Evolutionary conservation across 768 basidiomycete species (phyloP), one percentile per base, ranked within the genome.

Genomic region (Cystofilobasidium ferigula): DNA sequence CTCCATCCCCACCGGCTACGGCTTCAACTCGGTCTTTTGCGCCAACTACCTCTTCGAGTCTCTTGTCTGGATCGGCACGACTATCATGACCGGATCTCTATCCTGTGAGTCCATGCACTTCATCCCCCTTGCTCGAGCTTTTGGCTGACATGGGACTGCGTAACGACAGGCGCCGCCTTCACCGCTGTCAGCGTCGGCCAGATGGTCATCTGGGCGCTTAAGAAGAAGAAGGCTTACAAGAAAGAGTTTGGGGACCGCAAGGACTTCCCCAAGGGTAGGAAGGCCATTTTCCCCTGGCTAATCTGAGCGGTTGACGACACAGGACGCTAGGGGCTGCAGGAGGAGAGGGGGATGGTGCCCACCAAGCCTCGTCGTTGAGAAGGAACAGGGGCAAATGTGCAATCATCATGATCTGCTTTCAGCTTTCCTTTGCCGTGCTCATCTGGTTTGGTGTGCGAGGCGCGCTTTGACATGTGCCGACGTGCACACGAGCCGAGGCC

Each of bases 31-130:
- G n/a, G 82, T 93, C 45, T 87, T 89, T 8, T 87, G 83, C 79
- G 90, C 94, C 20, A 97, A 99, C 76, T 99, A 99, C 78, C 85
- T 88, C 74, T 97, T 93, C 72, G 95, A 99, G 77, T 81, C 78
- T 10, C 67, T 94, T 30, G 86, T 78, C 0, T 95, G 94, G 89
- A 72, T 79, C 5, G 78, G 81, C 20, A 80, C 95, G 58, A 81
- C 81, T 28, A 79, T 79, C 26, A 85, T 98, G 84, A 91, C 91
- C 2, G 82, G 85, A 35, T 88, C 86, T 72, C 78, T 82, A 70
- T 83, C 82, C 48, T 83, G 90, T 89, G 72, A 59, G 86, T 79
- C 53, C n/a, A 36, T 13, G 16, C 36, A 22, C 42, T 30, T 26
- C 42, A 22, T 34, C 47, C 14, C 35, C 62, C 3, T 57, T 42